Percentiles rank a stretch among this genome's conserved stretches.
Conservation (phyloP, 2,329 filamentous ascomycete species). For the Epichloe coenophiala region DNA sequence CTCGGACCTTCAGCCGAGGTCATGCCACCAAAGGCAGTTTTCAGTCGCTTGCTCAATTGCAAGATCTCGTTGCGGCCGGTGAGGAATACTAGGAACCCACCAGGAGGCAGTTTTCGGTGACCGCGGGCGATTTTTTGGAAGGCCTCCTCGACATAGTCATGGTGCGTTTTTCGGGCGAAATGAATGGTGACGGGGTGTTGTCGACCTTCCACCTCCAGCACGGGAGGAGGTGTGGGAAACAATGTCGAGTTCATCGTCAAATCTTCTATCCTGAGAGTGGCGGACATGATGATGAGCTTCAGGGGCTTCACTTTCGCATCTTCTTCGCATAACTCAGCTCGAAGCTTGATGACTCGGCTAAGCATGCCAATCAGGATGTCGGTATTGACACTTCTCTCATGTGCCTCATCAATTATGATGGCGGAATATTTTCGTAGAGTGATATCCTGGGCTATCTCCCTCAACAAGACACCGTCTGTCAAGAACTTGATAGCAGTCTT, state of each 20-base stretch:
- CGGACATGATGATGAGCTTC: slow-evolving; percentile 97
- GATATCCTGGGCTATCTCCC: slow-evolving; percentile 84
- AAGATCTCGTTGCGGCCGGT: slow-evolving; percentile 89
- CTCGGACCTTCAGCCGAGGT: slow-evolving; percentile 46
- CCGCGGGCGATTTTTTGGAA: slow-evolving; percentile 71
- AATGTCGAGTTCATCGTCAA: slow-evolving; percentile 73
- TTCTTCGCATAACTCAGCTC: slow-evolving; percentile 60
- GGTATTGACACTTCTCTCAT: slow-evolving; percentile 94
- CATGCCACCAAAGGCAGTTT: slow-evolving; percentile 48
- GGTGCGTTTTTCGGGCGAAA: slow-evolving; percentile 68
- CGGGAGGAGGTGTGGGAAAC: slow-evolving; percentile 64
- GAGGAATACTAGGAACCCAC: slow-evolving; percentile 85
- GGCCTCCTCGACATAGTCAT: slow-evolving; percentile 83
- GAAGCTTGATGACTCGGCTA: slow-evolving; percentile 76
- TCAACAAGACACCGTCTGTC: slow-evolving; percentile 91
- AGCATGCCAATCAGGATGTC: slow-evolving; percentile 97
- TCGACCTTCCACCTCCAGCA: slow-evolving; percentile 80
- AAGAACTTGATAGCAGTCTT: slow-evolving; percentile 95
- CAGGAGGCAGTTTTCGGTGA: slow-evolving; percentile 78
- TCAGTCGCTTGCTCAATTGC: slow-evolving; percentile 67
- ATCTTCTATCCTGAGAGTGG: slow-evolving; percentile 80
- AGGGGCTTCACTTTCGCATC: slow-evolving; percentile 60
- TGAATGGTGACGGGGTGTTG: slow-evolving; percentile 85
- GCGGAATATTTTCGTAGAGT: slow-evolving; percentile 80
- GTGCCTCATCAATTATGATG: slow-evolving; percentile 90